Percentiles rank a stretch among this genome's conserved stretches.
These are phyloP conservation scores for Lignosus rhinocerotis DNA, from an alignment of 1,284 basidiomycete genomes.

Conservation along the genomic window DNA sequence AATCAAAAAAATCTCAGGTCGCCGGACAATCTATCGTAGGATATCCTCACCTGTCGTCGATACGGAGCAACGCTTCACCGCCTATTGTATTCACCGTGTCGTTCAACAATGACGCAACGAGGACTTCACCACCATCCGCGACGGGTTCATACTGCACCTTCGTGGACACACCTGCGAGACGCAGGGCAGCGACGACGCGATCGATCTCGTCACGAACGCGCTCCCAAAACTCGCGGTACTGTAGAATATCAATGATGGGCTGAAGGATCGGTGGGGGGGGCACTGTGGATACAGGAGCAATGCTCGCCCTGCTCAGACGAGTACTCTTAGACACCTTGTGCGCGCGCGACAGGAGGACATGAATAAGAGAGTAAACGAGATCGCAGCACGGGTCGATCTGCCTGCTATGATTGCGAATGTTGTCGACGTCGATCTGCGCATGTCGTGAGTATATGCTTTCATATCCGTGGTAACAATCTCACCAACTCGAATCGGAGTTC, in stretches of 20 bases:
- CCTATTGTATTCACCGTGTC: constrained; percentile 43
- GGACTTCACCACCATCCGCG: constrained; percentile 62
- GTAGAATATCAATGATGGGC: constrained; percentile 72
- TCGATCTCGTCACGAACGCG: constrained; percentile 59
- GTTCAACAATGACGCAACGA: constrained; percentile 47
- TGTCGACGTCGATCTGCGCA: constrained; percentile 30
- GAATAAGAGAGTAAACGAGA: constrained; percentile 65
- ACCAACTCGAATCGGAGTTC: constrained; percentile 72
- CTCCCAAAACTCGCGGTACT: constrained; percentile 72
- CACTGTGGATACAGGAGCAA: constrained; percentile 33
- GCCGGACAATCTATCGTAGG: neutral
- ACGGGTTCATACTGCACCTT: constrained; percentile 61
- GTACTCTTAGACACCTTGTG: constrained; percentile 54
- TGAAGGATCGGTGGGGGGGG: constrained; percentile 45
- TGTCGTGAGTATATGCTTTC: neutral
- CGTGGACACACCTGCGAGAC: constrained; percentile 54
- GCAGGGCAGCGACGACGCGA: constrained; percentile 49
- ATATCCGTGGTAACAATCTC: neutral
- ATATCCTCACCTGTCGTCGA: constrained; percentile 54
- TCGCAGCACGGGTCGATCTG: constrained; percentile 51
- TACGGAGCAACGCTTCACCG: constrained; percentile 68
- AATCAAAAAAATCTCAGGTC: neutral
- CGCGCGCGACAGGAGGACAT: constrained; percentile 62
- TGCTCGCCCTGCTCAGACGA: constrained; percentile 43
- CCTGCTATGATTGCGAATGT: constrained; percentile 2